These are phyloP conservation scores for Verticillium isaacii DNA, from an alignment of 2,329 filamentous ascomycete species.

Conservation along the genomic window DNA sequence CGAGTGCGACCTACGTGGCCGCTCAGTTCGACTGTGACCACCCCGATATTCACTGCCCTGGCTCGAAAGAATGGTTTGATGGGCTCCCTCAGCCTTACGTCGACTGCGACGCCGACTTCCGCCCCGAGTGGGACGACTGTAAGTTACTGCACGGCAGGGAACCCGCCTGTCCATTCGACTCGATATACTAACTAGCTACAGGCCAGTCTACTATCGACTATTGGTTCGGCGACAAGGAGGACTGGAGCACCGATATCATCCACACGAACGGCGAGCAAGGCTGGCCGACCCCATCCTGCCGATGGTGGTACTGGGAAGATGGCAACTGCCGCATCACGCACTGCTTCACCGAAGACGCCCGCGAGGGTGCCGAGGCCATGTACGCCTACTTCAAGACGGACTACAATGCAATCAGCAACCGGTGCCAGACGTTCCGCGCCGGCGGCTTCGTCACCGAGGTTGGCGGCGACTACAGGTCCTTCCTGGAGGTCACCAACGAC, in stretches of 20 bases:
- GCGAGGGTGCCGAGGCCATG: not conserved
- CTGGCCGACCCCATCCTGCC: not conserved
- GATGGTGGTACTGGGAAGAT: not conserved
- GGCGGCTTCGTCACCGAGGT: not conserved
- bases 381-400: not conserved
- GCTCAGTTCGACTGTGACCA: not conserved
- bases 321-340: constrained; percentile 1
- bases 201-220: not conserved
- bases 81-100: not conserved
- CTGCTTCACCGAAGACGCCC: not conserved
- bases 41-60: not conserved
- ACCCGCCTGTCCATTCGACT: not conserved
- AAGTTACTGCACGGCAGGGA: not conserved
- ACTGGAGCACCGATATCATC: not conserved
- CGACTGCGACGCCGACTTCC: not conserved
- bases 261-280: not conserved
- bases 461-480: not conserved
- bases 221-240: not conserved
- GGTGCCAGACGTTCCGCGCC: not conserved
- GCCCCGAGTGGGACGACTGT: constrained; percentile 1
- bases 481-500: not conserved
- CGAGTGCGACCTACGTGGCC: not conserved
- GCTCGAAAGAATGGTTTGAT: not conserved
- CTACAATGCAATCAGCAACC: not conserved
- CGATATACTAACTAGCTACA: not conserved